These are phyloP conservation scores for Stemphylium beticola DNA, from an alignment of 2,329 filamentous ascomycete genomes.

Conservation along the genomic window DNA sequence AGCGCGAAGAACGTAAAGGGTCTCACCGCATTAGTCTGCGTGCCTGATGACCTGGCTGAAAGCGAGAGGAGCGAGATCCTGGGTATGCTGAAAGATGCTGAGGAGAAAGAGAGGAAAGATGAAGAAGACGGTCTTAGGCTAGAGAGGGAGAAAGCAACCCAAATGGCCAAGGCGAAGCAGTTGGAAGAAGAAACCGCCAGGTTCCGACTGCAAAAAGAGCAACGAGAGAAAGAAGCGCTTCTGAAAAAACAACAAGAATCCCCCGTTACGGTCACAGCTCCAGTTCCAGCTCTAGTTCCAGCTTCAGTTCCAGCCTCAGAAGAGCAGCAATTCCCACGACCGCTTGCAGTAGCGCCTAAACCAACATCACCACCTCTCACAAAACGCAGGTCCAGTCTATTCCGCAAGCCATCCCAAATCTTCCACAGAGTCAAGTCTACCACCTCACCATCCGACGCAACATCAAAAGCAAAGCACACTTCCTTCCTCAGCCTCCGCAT, in stretches of 20 bases:
- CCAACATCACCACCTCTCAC: slow-evolving; percentile 3
- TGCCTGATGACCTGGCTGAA: slow-evolving; percentile 19
- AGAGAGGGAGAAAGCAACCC: neutral
- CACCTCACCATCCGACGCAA: slow-evolving; percentile 1
- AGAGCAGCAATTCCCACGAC: slow-evolving; percentile 1
- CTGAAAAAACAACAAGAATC: neutral
- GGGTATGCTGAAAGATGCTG: slow-evolving; percentile 26
- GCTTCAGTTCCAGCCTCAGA: neutral
- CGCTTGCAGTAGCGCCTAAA: neutral
- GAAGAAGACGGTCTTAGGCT: neutral
- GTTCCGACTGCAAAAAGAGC: neutral
- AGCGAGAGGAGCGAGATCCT: slow-evolving; percentile 29
- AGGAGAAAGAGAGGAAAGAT: slow-evolving; percentile 15
- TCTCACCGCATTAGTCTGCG: slow-evolving; percentile 21
- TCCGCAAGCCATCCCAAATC: slow-evolving; percentile 18
- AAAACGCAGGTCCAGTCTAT: slow-evolving; percentile 4
- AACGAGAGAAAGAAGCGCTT: neutral
- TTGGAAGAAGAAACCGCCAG: neutral
- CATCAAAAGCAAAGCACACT: slow-evolving; percentile 15
- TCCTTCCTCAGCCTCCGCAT: slow-evolving; percentile 23
- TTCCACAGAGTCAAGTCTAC: slow-evolving; percentile 8
- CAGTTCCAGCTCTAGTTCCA: neutral
- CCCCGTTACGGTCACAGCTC: neutral
- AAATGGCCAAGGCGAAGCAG: neutral
- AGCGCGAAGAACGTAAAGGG: slow-evolving; percentile 22